Evolutionary conservation across 2,329 filamentous ascomycete species (phyloP), one percentile per base, ranked within the genome.

Genomic region (Beauveria asiatica): DNA sequence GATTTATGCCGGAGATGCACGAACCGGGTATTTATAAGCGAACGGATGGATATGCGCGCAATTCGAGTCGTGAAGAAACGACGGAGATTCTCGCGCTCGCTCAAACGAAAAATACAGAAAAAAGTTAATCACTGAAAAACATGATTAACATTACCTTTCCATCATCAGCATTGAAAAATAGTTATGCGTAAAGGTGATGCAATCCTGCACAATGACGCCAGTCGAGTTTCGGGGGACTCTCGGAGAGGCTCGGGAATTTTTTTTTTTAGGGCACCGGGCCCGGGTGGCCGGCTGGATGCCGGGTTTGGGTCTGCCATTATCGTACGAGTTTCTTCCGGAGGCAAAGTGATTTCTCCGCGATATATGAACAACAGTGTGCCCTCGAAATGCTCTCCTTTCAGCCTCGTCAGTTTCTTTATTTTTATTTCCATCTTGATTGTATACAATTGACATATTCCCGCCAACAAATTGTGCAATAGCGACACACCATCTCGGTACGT

Each of bases 271-370:
- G 17, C 25, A 30, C n/a, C 55, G 21, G 54, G 33, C 25, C 25
- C 55, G 45, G 54, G 21, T 21, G 21, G 37, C 48, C 23, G 48
- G 48, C 37, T 59, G 46, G 37, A 25, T 39, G 25, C 17, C 46
- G 48, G 56, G 16, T 59, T 51, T 39, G 39, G 46, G 37, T 2
- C 44, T 21, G 25, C 6, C 17, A 53, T 59, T 59, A 53, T 59
- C 57, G 57, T 59, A 59, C 57, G 57, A 59, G 48, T 59, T 59
- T 59, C 49, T 59, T 53, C 21, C 57, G 49, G 57, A 46, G 10
- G 19, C 27, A 10, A 37, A 33, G 23, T 2, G 25, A 23, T 13
- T 21, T 41, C 33, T 48, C 4, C 48, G 25, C 48, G 33, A 51
- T 59, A 59, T 59, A 59, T 59, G 17, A 51, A 52, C 39, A 33